phyloP scores from a whole-genome alignment of 1,284 basidiomycete species.

The Agroathelia rolfsii region DNA sequence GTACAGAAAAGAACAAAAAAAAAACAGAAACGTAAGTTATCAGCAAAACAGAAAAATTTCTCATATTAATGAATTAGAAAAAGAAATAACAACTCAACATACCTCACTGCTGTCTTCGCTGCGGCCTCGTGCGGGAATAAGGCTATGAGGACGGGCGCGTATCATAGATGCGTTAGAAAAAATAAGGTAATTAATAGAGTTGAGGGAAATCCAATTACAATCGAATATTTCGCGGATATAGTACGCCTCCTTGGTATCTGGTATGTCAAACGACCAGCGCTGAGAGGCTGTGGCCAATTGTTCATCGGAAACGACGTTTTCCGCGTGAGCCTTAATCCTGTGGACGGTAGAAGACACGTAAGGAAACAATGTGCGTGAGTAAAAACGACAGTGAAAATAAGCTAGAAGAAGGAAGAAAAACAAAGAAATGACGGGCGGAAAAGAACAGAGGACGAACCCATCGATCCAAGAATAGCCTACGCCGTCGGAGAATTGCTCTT shows the following conservation, averaged over 20 bases:
- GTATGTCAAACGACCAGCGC: slow-evolving; percentile 77
- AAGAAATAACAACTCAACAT: slow-evolving; percentile 23
- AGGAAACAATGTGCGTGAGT: slow-evolving; percentile 5
- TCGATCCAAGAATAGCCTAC: slow-evolving; percentile 99
- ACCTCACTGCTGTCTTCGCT: slow-evolving; percentile 87
- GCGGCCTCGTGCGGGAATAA: slow-evolving; percentile 82
- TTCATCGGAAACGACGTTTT: slow-evolving; percentile 69
- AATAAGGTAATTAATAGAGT: slow-evolving; percentile 6
- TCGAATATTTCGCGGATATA: slow-evolving; percentile 93
- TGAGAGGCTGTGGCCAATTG: slow-evolving; percentile 66
- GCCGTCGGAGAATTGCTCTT: slow-evolving; percentile 99
- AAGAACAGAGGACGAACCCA: slow-evolving; percentile 45
- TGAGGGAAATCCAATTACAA: slow-evolving; percentile 28
- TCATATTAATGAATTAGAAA: slow-evolving; percentile 7
- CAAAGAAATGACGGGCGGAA: too few species aligned
- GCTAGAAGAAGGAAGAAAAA: too few species aligned
- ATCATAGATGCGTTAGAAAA: slow-evolving; percentile 3
- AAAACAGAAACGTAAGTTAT: not conserved
- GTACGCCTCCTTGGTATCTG: slow-evolving; percentile 97
- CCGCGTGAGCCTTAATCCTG: slow-evolving; percentile 89
- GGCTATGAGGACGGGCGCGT: slow-evolving; percentile 38
- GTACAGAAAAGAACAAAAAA: slow-evolving; percentile 4
- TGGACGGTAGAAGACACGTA: slow-evolving; percentile 1
- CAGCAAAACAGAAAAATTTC: slow-evolving; percentile 10
- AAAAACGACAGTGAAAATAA: too few species aligned